Evolutionary conservation across 768 basidiomycete genomes (phyloP), one percentile per base, ranked within the genome.

Genomic region (Boletus subparvulus): DNA sequence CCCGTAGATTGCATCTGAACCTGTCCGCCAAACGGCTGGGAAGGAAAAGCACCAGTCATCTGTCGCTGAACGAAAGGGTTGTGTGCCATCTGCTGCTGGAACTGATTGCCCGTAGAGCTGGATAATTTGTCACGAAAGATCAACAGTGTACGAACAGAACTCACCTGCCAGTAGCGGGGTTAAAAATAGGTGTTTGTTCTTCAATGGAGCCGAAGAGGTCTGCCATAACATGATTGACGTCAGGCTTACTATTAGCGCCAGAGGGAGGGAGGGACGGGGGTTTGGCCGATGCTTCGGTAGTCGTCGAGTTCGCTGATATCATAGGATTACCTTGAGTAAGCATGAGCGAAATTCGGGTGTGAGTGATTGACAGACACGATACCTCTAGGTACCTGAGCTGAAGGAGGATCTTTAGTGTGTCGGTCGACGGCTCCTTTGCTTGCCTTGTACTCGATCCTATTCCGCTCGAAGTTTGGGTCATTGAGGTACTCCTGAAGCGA

Each of bases 401-500:
- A 61, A 19, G 58, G 24, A 13, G 41, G 58, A 49, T 50, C 58
- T 35, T 55, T 59, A 0, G 54, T 14, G 26, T 63, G 70, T 40
- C 70, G 70, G 50, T 90, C 90, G 3, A 82, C 80, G 4, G 83
- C 78, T 6, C 79, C 81, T 72, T 91, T 92, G 70, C 86, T 92
- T 24, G 86, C 78, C 73, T 82, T 94, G 75, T 99, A 98, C 67
- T 98, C 97, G 10, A 88, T 76, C 59, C 96, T 77, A 72, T 98
- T 98, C 73, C 92, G 87, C 71, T 98, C 97, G 63, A 99, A 99
- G 66, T 94, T 94, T 24, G 95, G 91, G 72, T 99, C 97, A 54
- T 92, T 87, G 49, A 99, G 80, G 69, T 98, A 99, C 67, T 98
- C 96, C 69, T 98, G 90, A 32, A 99, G 80, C 19, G 97, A 86